Base-by-base conservation (phyloP, 352 stramenopile species). In the Elongisporangium anandrum region DNA sequence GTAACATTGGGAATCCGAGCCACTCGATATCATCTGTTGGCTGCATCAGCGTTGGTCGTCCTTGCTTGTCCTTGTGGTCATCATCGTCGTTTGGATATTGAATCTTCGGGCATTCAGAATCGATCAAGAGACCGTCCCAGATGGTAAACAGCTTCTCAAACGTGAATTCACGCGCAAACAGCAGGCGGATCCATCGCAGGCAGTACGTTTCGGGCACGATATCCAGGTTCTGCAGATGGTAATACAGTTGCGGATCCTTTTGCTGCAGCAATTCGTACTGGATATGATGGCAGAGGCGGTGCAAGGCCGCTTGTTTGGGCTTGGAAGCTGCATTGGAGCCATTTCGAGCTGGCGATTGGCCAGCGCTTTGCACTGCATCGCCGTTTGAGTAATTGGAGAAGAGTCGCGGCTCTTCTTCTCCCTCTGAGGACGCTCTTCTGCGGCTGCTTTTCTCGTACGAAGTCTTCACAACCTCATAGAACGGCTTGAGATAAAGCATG, bases 151-250 rank as follows among this genome's bases (percentile, higher is more conserved):
- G 53, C 22, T 88, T 73, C 10, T 86, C 66, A 45, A 94, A 72
- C 3, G 65, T 66, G 47, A 87, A 94, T 59, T 94, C 85, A 1
- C 85, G 75, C n/a, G 81, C 81, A 49, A 94, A 84, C 1, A 94
- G 54, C 22, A 94, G 70, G 0, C 85, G 85, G 16, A 92, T 75
- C 85, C 85, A 94, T 10, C 85, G 73, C 17, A 93, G 64, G 24
- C 85, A 92, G 64, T 94, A 92, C 29, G 81, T 92, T 56, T 93
- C 81, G 1, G 85, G 85, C 0, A 88, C 70, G 52, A 93, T 90
- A 10, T 93, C 79, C 41, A 93, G 63, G 59, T 94, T 90, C 51
- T 88, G 72, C 9, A 94, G 59, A 26, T 94, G 83, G 45, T 88
- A 92, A 53, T 81, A 90, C 19, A 94, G 59, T 50, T 94, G 79